Percentiles rank a stretch among this genome's conserved stretches.
These are phyloP conservation scores for Talaromyces thailandensis DNA, from an alignment of 495 filamentous ascomycete species.

Conservation along the genomic window DNA sequence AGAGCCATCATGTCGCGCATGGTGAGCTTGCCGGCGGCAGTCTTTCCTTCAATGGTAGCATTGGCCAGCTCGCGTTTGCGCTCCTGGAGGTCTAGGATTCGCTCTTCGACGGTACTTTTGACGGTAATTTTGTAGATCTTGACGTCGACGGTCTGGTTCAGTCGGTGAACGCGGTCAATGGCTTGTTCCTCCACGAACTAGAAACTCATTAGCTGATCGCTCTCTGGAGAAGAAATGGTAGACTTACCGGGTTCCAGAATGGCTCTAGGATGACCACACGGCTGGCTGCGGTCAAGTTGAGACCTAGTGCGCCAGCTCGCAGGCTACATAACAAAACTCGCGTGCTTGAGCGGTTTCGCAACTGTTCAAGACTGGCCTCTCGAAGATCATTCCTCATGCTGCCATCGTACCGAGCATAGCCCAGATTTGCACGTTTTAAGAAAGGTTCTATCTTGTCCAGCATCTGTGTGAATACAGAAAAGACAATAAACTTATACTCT, in stretches of 20 bases:
- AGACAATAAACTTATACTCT: constrained; percentile 91
- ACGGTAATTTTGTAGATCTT: constrained; percentile 90
- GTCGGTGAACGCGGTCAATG: constrained; percentile 92
- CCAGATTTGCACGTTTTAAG: constrained; percentile 59
- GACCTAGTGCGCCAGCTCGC: constrained; percentile 83
- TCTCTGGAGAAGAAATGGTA: constrained; percentile 9
- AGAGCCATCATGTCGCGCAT: constrained; percentile 90
- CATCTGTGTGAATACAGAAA: constrained; percentile 97
- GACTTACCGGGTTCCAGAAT: constrained; percentile 89
- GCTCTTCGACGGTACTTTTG: constrained; percentile 75
- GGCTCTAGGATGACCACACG: constrained; percentile 93
- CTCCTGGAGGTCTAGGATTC: constrained; percentile 85
- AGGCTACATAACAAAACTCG: constrained; percentile 85
- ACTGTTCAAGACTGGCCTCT: constrained; percentile 69
- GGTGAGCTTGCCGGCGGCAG: constrained; percentile 67
- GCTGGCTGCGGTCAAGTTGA: constrained; percentile 90
- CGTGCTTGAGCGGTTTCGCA: constrained; percentile 62
- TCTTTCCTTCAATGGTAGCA: constrained; percentile 74
- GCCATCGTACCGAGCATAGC: constrained; percentile 86
- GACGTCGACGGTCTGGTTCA: constrained; percentile 91
- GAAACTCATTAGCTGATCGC: not conserved
- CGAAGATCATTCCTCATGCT: constrained; percentile 90
- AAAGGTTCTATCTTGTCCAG: constrained; percentile 94
- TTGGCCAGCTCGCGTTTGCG: constrained; percentile 84
- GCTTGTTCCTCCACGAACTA: constrained; percentile 96